phyloP scores from a whole-genome alignment of 306 rosid genomes.

The Glycyrrhiza uralensis region DNA sequence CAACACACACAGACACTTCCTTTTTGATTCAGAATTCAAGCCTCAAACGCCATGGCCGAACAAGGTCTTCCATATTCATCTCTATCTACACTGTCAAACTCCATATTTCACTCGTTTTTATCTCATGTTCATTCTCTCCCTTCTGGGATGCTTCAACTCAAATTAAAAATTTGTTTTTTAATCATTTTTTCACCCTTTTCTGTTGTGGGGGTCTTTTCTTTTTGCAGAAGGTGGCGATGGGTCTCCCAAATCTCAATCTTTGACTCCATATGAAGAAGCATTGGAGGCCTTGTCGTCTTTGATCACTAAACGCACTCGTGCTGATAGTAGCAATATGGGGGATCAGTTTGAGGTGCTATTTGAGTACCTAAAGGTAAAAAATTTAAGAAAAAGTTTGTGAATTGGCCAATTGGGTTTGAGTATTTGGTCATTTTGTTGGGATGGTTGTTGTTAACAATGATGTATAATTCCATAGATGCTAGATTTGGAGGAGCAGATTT shows the following conservation, averaged over 20 bases:
- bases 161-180: slow-evolving; percentile 11
- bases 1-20: slow-evolving; percentile 4
- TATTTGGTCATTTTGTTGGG: slow-evolving; percentile 8
- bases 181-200: neutral
- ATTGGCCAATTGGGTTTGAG: neutral
- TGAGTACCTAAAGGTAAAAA: slow-evolving; percentile 62
- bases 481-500: slow-evolving; percentile 80
- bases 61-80: slow-evolving; percentile 32
- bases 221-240: slow-evolving; percentile 43
- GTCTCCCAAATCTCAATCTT: slow-evolving; percentile 32
- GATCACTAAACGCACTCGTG: slow-evolving; percentile 78
- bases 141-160: slow-evolving; percentile 5
- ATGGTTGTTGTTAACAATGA: neutral
- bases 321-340: slow-evolving; percentile 72
- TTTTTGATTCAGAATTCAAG: slow-evolving; percentile 28
- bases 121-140: neutral
- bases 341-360: slow-evolving; percentile 65
- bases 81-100: neutral
- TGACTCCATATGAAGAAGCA: slow-evolving; percentile 71
- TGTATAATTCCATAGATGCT: slow-evolving; percentile 52
- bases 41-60: slow-evolving; percentile 45
- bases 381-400: slow-evolving; percentile 5
- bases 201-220: neutral
- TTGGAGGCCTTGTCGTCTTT: slow-evolving; percentile 81
- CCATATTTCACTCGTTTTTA: neutral